Conservation (phyloP, 805 yeast species). For the Starmerella stellata region DNA sequence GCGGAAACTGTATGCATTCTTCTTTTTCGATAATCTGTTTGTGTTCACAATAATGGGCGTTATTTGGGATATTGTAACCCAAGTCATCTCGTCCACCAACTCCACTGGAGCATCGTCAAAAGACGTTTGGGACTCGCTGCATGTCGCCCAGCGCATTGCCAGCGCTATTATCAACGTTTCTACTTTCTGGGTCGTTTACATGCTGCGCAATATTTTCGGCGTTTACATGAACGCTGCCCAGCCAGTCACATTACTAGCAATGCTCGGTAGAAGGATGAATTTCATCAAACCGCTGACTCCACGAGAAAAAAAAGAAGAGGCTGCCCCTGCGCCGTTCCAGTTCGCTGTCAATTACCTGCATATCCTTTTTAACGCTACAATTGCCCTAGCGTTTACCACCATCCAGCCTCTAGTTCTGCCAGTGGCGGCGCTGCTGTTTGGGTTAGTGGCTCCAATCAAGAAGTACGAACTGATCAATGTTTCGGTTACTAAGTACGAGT, state of each 20-base stretch:
- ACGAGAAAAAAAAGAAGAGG: conserved; percentile 19
- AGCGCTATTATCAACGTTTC: conserved; percentile 25
- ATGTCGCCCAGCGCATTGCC: conserved; percentile 21
- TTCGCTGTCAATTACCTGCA: conserved; percentile 23
- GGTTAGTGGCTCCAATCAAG: conserved; percentile 21
- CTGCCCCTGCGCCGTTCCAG: conserved; percentile 23
- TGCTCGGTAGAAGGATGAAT: conserved; percentile 12
- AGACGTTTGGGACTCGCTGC: conserved; percentile 19
- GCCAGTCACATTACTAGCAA: conserved; percentile 16
- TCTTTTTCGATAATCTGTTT: conserved; percentile 25
- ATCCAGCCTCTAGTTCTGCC: conserved; percentile 26
- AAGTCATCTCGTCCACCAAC: conserved; percentile 17
- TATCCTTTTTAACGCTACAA: conserved; percentile 22
- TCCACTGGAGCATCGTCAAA: conserved; percentile 11
- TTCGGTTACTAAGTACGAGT: conserved; percentile 24
- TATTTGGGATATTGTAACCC: conserved; percentile 23
- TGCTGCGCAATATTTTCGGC: conserved; percentile 21
- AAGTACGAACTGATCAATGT: conserved; percentile 24
- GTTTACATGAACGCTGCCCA: conserved; percentile 22
- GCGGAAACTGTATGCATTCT: conserved; percentile 24
- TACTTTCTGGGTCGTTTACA: conserved; percentile 28
- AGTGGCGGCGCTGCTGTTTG: conserved; percentile 20
- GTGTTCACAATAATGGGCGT: conserved; percentile 26
- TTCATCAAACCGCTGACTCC: conserved; percentile 18
- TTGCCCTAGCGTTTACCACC: conserved; percentile 24